These are phyloP conservation scores for Zymoseptoria crescenta DNA, from an alignment of 2,329 filamentous ascomycete genomes.

Conservation along the genomic window DNA sequence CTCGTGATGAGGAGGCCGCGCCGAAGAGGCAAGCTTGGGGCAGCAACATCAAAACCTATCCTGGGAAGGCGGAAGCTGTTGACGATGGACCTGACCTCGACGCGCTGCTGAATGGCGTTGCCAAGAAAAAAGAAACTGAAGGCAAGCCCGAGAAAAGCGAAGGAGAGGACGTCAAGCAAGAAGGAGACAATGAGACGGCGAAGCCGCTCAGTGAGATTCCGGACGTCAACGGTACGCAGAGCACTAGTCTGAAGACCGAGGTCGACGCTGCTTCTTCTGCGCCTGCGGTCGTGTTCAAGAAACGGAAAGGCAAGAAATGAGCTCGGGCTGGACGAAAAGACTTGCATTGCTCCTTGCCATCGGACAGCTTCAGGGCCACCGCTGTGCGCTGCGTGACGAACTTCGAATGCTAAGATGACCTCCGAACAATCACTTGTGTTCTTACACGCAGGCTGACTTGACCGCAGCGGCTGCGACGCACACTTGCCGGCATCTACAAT, in stretches of 20 bases:
- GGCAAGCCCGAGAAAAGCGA: slow-evolving; percentile 24
- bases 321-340: not conserved
- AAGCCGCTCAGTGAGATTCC: slow-evolving; percentile 21
- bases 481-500: too few relatives aligned
- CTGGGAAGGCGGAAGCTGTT: slow-evolving; percentile 37
- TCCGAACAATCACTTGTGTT: not conserved
- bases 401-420: not conserved
- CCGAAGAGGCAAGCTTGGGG: slow-evolving; percentile 37
- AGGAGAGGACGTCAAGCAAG: slow-evolving; percentile 19
- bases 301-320: slow-evolving; percentile 51
- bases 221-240: slow-evolving; percentile 7
- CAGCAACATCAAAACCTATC: slow-evolving; percentile 37
- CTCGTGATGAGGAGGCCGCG: slow-evolving; percentile 45
- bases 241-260: slow-evolving; percentile 11
- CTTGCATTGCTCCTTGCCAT: too few relatives aligned
- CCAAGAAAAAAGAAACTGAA: slow-evolving; percentile 21
- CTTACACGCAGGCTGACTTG: not conserved
- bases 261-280: slow-evolving; percentile 29
- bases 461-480: not conserved
- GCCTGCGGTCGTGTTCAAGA: slow-evolving; percentile 64
- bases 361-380: not conserved
- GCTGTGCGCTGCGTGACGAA: not conserved
- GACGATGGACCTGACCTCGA: slow-evolving; percentile 55
- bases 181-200: slow-evolving; percentile 26
- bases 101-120: slow-evolving; percentile 41